phyloP scores from a whole-genome alignment of 2,329 filamentous ascomycete genomes.

The Fusarium pseudoanthophilum region DNA sequence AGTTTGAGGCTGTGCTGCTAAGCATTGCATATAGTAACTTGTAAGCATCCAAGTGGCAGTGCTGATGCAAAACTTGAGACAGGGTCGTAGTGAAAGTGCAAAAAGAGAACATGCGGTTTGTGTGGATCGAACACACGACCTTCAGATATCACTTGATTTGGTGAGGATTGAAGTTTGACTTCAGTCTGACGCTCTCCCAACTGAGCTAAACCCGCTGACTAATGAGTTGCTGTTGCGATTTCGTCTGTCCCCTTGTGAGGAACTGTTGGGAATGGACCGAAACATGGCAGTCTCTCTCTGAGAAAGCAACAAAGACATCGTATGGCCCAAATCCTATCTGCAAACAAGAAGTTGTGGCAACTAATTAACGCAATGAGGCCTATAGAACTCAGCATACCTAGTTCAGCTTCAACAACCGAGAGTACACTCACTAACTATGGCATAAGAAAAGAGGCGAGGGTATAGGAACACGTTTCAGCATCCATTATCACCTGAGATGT shows the following conservation, averaged over 20 bases:
- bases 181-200: constrained; percentile 31
- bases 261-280: rapidly evolving
- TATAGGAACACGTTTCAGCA: not conserved
- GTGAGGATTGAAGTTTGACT: constrained; percentile 26
- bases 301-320: rapidly evolving
- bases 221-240: rapidly evolving
- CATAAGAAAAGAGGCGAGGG: too few relatives aligned
- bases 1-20: not conserved
- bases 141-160: constrained; percentile 14
- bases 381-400: not conserved
- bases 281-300: rapidly evolving
- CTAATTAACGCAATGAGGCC: not conserved
- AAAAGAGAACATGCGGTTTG: constrained; percentile 13
- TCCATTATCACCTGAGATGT: not conserved
- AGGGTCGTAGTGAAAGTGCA: not conserved
- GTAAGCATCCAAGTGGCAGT: not conserved
- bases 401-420: rapidly evolving
- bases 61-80: not conserved
- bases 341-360: too few relatives aligned
- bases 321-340: not conserved
- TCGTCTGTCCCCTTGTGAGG: not conserved
- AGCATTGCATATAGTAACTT: too few relatives aligned
- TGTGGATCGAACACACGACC: constrained; percentile 32
- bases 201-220: constrained; percentile 31
- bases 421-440: not conserved